Conservation (phyloP, 2,329 filamentous ascomycete species). For the Chaetomium strumarium region DNA sequence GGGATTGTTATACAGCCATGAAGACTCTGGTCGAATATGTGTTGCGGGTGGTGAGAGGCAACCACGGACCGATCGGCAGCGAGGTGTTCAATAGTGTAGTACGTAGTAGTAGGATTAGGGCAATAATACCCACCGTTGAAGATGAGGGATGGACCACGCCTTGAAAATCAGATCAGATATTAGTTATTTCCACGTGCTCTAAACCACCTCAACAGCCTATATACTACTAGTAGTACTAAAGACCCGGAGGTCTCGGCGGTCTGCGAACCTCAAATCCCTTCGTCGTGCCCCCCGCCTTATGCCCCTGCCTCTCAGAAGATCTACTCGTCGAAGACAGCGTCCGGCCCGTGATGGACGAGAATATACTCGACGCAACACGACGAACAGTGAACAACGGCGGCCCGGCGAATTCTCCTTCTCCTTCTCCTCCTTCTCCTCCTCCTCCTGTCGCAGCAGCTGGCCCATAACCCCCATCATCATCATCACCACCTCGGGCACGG, state of each 20-base stretch:
- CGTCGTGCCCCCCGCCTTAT: neutral
- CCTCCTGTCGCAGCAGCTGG: too few species aligned
- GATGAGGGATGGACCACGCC: too few species aligned
- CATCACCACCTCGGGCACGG: neutral
- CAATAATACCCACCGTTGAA: too few species aligned
- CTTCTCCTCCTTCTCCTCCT: neutral
- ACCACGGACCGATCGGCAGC: too few species aligned
- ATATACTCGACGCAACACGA: neutral
- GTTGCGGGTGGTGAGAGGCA: too few species aligned
- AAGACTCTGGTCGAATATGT: too few species aligned
- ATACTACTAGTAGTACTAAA: neutral
- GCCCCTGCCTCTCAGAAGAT: neutral
- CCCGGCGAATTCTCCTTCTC: neutral
- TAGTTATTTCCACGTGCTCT: too few species aligned
- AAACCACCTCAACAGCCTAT: too few species aligned
- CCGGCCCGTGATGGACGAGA: neutral
- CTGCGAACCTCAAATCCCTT: constrained; percentile 2
- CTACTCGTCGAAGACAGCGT: neutral
- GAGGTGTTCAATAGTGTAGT: too few species aligned
- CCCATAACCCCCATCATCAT: neutral
- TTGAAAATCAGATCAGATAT: too few species aligned
- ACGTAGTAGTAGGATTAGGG: too few species aligned
- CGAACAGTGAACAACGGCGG: neutral
- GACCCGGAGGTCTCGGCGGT: neutral
- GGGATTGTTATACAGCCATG: too few species aligned